Evolutionary conservation across 306 rosid genomes (phyloP).

Genomic region (Glycyrrhiza uralensis): DNA sequence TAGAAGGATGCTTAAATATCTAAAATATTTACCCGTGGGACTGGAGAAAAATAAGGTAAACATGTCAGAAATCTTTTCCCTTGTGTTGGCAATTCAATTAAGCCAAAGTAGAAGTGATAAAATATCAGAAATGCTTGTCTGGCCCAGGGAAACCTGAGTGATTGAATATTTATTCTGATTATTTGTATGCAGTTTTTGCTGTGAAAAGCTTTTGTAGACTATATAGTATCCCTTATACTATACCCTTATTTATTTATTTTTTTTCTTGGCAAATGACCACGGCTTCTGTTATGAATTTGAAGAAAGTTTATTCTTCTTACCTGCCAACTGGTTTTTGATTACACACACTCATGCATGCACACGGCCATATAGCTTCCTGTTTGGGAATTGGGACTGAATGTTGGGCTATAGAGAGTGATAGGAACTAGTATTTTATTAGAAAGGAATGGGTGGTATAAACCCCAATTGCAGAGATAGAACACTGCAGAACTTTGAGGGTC

Average conservation of each 20-base stretch:
- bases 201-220: neutral
- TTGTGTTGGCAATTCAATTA: neutral
- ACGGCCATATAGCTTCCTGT: no score
- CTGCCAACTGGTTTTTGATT: neutral
- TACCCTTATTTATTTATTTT: no score
- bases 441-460: no score
- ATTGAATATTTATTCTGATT: neutral
- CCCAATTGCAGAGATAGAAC: no score
- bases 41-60: neutral
- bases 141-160: neutral
- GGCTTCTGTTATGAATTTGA: neutral
- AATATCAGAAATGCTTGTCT: neutral
- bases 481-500: no score
- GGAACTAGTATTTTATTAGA: no score
- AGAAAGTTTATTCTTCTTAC: neutral
- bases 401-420: no score
- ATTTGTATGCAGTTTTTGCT: neutral
- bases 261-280: neutral
- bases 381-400: no score
- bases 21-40: neutral
- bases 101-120: neutral
- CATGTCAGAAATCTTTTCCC: neutral
- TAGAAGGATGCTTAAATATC: neutral
- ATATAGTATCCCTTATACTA: neutral
- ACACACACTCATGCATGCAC: no score